These are phyloP conservation scores for Candida maris DNA, from an alignment of 805 yeast species.

Conservation along the genomic window DNA sequence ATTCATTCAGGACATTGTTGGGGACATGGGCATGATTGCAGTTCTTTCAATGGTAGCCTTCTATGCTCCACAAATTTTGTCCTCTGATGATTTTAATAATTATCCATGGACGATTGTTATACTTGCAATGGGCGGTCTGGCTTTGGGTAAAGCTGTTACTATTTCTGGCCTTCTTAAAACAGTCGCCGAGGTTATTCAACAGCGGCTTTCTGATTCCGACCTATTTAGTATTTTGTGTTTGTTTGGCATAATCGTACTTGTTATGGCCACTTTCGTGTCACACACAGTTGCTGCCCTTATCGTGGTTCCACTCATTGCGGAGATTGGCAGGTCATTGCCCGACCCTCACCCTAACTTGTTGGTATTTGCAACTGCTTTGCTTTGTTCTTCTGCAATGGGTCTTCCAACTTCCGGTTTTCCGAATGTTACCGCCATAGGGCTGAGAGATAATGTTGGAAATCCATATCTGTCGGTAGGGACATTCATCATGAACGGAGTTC, in stretches of 20 bases:
- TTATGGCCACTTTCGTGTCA: conserved; percentile 90
- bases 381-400: conserved; percentile 97
- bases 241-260: conserved; percentile 77
- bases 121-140: conserved; percentile 97
- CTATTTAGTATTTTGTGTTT: conserved; percentile 69
- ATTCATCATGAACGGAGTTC: conserved; percentile 88
- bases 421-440: conserved; percentile 93
- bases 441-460: conserved; percentile 88
- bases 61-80: conserved; percentile 84
- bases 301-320: conserved; percentile 83
- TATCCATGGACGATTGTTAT: conserved; percentile 96
- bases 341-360: conserved; percentile 83
- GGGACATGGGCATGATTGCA: conserved; percentile 97
- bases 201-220: conserved; percentile 60
- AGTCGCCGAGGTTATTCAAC: conserved; percentile 68
- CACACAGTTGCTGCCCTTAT: conserved; percentile 97
- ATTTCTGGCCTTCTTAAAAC: conserved; percentile 82
- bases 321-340: conserved; percentile 73
- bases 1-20: conserved; percentile 65
- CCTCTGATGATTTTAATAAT: conserved; percentile 89
- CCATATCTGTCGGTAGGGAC: conserved; percentile 84
- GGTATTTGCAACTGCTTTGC: conserved; percentile 58
- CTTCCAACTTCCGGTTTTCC: conserved; percentile 97
- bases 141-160: conserved; percentile 91
- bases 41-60: conserved; percentile 85